Conservation (phyloP, 1,284 basidiomycete genomes). For the Marasmius fiardii region DNA sequence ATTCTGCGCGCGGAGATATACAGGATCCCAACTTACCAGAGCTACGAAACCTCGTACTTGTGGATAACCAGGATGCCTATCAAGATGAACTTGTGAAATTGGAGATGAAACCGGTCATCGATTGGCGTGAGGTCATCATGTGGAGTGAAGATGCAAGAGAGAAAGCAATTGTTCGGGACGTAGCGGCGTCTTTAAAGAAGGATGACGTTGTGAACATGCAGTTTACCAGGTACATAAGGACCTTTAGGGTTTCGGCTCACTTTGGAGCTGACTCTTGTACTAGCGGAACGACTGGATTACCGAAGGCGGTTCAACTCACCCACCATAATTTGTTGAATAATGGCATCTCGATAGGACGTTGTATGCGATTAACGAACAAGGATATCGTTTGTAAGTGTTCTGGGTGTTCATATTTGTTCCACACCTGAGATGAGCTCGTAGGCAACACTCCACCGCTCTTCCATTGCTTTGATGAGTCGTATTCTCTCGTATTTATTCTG, state of each 20-base stretch:
- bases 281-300: conserved; percentile 77
- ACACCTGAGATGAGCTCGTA: conserved; percentile 21
- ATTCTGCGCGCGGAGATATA: conserved; percentile 52
- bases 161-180: conserved; percentile 35
- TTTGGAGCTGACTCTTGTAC: not conserved
- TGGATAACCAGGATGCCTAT: conserved; percentile 55
- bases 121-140: conserved; percentile 64
- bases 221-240: conserved; percentile 70
- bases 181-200: conserved; percentile 38
- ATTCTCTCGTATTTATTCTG: not conserved
- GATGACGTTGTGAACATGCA: conserved; percentile 81
- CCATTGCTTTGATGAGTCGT: conserved; percentile 83
- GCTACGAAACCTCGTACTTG: conserved; percentile 65
- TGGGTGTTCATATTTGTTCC: not conserved
- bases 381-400: conserved; percentile 66
- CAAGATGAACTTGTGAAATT: conserved; percentile 35
- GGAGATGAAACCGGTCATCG: conserved; percentile 48
- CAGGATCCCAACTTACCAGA: conserved; percentile 57
- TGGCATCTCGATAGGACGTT: conserved; percentile 64
- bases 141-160: conserved; percentile 55
- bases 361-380: conserved; percentile 61
- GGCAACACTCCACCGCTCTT: conserved; percentile 81
- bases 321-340: conserved; percentile 81
- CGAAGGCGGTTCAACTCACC: conserved; percentile 78
- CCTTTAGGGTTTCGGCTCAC: not conserved